Evolutionary conservation across 2,329 filamentous ascomycete species (phyloP).

Genomic region (Tolypocladium nubicola): DNA sequence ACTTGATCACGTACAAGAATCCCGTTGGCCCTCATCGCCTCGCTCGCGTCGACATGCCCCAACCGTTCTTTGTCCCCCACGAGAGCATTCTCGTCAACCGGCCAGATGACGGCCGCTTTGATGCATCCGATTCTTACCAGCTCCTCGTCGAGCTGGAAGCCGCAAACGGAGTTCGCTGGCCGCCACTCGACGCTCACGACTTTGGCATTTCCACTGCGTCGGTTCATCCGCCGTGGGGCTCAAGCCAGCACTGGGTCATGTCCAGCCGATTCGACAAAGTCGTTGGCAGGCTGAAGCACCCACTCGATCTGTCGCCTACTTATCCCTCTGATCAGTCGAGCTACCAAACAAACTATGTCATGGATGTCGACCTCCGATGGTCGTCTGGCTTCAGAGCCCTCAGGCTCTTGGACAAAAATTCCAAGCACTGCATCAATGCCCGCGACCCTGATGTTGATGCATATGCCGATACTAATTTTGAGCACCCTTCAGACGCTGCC

Average conservation of each 20-base stretch:
- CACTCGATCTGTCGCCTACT: slow-evolving; percentile 16
- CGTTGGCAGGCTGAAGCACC: slow-evolving; percentile 29
- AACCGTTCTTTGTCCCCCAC: slow-evolving; percentile 41
- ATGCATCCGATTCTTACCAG: slow-evolving; percentile 38
- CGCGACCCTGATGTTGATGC: slow-evolving; percentile 22
- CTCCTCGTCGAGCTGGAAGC: slow-evolving; percentile 43
- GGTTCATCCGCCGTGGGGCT: slow-evolving; percentile 8
- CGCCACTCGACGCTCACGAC: slow-evolving; percentile 32
- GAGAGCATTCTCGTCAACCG: slow-evolving; percentile 40
- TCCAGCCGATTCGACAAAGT: slow-evolving; percentile 30
- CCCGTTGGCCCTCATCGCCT: slow-evolving; percentile 33
- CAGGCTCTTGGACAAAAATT: slow-evolving; percentile 26
- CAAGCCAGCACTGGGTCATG: slow-evolving; percentile 25
- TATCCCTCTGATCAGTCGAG: slow-evolving; percentile 12
- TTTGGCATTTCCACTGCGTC: slow-evolving; percentile 15
- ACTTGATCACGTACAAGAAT: slow-evolving; percentile 38
- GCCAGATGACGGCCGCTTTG: slow-evolving; percentile 34
- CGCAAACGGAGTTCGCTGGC: slow-evolving; percentile 38
- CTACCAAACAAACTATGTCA: slow-evolving; percentile 30
- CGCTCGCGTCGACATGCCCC: slow-evolving; percentile 35
- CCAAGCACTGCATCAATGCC: slow-evolving; percentile 33
- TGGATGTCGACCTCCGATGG: slow-evolving; percentile 40
- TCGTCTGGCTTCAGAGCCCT: slow-evolving; percentile 26
- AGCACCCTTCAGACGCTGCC: slow-evolving; percentile 9
- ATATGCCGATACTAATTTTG: slow-evolving; percentile 12